Evolutionary conservation across 495 filamentous ascomycete species (phyloP).

Genomic region (Penicillium bialowiezense): DNA sequence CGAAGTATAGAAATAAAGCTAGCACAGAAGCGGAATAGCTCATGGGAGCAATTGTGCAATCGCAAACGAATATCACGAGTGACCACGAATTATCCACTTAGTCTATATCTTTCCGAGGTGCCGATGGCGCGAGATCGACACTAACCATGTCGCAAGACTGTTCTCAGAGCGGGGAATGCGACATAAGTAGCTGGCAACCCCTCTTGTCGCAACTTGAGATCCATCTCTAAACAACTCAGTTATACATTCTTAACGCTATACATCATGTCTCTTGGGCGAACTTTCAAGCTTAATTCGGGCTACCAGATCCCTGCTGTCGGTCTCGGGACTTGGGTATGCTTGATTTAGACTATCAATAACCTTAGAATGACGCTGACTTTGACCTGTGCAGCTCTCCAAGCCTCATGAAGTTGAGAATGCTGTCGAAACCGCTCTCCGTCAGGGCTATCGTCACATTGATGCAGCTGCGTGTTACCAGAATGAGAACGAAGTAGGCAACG

Average conservation of each 20-base stretch:
- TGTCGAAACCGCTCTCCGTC: slow-evolving; percentile 45
- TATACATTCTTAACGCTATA: neutral
- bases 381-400: slow-evolving; percentile 37
- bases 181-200: slow-evolving; percentile 9
- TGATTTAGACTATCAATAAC: neutral
- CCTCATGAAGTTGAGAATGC: slow-evolving; percentile 48
- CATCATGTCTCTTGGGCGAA: slow-evolving; percentile 37
- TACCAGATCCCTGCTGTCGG: slow-evolving; percentile 38
- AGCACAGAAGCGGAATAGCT: neutral
- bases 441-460: slow-evolving; percentile 47
- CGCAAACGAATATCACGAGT: slow-evolving; percentile 11
- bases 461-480: slow-evolving; percentile 40
- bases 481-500: slow-evolving; percentile 42
- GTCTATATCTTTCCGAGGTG: neutral
- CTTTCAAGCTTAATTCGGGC: slow-evolving; percentile 40
- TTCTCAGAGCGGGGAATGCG: slow-evolving; percentile 1
- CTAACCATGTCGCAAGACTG: slow-evolving; percentile 1
- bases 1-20: slow-evolving; percentile 1
- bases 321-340: slow-evolving; percentile 30
- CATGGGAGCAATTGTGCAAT: slow-evolving; percentile 16
- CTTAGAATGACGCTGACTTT: neutral
- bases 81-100: slow-evolving; percentile 2
- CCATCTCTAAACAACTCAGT: neutral
- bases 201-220: neutral
- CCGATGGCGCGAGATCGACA: slow-evolving; percentile 1